Percentiles rank a stretch among this genome's conserved stretches.
Evolutionary conservation across 208 protist genomes (phyloP).

Genomic region (Wallacemonas collosoma): DNA sequence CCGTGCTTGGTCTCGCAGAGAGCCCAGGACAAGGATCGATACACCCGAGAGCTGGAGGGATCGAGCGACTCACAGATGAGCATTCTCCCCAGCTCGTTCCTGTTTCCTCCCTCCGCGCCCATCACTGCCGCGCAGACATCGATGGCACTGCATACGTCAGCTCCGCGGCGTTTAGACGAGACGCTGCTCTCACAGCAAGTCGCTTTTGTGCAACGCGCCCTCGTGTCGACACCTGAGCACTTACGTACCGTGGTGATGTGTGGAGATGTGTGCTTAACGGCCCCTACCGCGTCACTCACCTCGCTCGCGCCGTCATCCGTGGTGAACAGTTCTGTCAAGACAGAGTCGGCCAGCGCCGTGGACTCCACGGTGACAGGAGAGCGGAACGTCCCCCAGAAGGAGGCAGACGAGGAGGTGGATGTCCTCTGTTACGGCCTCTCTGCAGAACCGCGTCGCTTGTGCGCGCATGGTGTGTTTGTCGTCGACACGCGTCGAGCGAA

Average conservation of each 20-base stretch:
- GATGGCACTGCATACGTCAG: neutral
- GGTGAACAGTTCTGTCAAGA: no score
- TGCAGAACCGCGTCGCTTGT: slow-evolving; percentile 20
- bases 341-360: no score
- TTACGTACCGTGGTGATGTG: slow-evolving; percentile 46
- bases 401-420: slow-evolving; percentile 29
- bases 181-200: slow-evolving; percentile 45
- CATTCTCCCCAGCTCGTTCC: neutral
- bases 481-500: slow-evolving; percentile 17
- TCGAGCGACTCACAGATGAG: no score
- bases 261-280: slow-evolving; percentile 38
- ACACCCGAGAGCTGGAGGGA: no score
- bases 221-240: slow-evolving; percentile 23
- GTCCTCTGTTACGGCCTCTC: slow-evolving; percentile 53
- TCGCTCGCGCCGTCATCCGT: no score
- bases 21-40: no score
- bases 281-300: no score
- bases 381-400: no score
- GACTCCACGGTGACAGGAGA: no score
- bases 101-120: neutral
- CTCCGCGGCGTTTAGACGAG: slow-evolving; percentile 33
- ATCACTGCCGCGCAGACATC: neutral
- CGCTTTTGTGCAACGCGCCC: slow-evolving; percentile 23
- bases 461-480: slow-evolving; percentile 51
- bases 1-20: slow-evolving; percentile 11